Percentiles rank a stretch among this genome's conserved stretches.
These are phyloP conservation scores for Lupinus albus DNA, from an alignment of 306 rosid species.

Conservation along the genomic window DNA sequence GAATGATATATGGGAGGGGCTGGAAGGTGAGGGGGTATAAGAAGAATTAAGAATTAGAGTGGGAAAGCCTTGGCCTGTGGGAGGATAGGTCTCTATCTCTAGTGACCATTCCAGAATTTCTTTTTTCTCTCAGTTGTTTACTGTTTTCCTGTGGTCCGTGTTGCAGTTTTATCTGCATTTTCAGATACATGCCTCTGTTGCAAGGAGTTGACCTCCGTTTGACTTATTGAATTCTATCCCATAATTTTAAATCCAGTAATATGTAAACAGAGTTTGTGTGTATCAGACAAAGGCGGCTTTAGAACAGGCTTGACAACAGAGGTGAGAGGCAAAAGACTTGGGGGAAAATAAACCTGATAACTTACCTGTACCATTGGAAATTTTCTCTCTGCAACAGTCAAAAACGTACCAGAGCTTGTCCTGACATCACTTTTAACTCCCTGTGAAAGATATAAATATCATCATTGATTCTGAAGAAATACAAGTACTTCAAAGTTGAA, in stretches of 20 bases:
- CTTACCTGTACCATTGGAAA: slow-evolving; percentile 81
- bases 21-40: too few species aligned
- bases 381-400: slow-evolving; percentile 64
- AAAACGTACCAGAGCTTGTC: slow-evolving; percentile 98
- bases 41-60: neutral
- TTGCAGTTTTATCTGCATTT: neutral
- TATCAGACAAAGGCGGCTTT: slow-evolving; percentile 23
- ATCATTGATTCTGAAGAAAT: slow-evolving; percentile 31
- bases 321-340: slow-evolving; percentile 15
- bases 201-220: neutral
- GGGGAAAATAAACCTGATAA: slow-evolving; percentile 24
- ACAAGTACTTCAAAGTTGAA: slow-evolving; percentile 27
- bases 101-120: neutral
- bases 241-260: neutral
- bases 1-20: neutral
- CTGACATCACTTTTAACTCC: slow-evolving; percentile 87
- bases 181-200: neutral
- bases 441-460: slow-evolving; percentile 50
- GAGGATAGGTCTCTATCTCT: too few species aligned
- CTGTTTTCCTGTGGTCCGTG: neutral
- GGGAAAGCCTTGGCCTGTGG: neutral
- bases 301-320: slow-evolving; percentile 9
- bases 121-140: neutral
- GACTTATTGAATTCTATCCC: neutral
- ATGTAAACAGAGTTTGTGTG: slow-evolving; percentile 1